Conservation (phyloP, 179 eudicot genomes). For the Sideroxylon spinosum region DNA sequence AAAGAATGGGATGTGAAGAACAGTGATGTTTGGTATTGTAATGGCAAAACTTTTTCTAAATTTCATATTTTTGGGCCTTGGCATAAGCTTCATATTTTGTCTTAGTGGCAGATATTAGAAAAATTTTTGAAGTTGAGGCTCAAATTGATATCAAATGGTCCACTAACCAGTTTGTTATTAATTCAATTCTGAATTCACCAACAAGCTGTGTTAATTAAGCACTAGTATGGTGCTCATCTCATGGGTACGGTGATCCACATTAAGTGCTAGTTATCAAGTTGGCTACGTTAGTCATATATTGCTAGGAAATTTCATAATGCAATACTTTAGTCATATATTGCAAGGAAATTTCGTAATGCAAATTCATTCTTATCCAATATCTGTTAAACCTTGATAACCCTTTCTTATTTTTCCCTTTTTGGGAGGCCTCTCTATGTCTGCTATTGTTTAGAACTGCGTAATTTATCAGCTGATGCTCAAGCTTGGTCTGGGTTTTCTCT, state of each 20-base stretch:
- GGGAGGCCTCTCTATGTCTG: background rate
- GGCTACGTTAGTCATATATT: background rate
- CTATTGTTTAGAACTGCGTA: background rate
- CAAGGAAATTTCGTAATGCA: background rate
- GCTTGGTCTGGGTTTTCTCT: slow-evolving; percentile 1
- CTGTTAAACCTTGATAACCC: background rate
- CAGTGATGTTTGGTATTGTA: no score
- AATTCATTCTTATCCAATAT: background rate
- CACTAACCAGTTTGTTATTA: background rate
- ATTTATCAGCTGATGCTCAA: background rate
- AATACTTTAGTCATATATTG: background rate
- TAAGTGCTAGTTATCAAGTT: background rate
- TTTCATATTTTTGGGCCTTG: background rate
- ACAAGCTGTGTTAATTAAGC: background rate
- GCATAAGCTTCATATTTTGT: background rate
- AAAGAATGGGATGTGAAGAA: no score
- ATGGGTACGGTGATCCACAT: background rate
- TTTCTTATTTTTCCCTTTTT: background rate
- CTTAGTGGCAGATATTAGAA: background rate
- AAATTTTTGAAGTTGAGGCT: background rate
- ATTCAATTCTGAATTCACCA: background rate
- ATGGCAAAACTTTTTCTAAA: no score
- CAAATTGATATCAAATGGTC: background rate
- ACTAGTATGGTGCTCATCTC: background rate
- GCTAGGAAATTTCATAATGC: background rate